Evolutionary conservation across 768 basidiomycete genomes (phyloP).

Genomic region (Lentinula edodes): DNA sequence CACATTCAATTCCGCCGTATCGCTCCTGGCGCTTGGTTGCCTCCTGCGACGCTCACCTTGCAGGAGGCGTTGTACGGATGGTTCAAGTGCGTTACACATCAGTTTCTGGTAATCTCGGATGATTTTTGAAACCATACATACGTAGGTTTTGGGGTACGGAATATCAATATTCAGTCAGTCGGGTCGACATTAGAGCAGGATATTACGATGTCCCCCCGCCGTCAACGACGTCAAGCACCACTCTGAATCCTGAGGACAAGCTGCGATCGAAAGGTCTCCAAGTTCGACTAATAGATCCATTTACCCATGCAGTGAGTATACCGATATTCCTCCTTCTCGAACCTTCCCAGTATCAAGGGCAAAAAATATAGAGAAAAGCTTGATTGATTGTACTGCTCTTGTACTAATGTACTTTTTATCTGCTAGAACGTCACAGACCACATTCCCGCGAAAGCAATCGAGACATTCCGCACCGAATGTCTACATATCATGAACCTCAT

Average conservation of each 20-base stretch:
- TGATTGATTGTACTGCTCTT: not conserved
- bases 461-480: not conserved
- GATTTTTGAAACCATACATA: not conserved
- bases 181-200: not conserved
- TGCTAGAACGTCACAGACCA: not conserved
- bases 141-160: slow-evolving; percentile 1
- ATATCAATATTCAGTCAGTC: not conserved
- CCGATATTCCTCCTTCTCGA: not conserved
- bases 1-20: not conserved
- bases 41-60: not conserved
- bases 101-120: too few species aligned
- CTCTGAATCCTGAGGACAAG: not conserved
- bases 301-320: not conserved
- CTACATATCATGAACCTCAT: not conserved
- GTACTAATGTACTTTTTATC: not conserved
- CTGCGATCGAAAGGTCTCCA: not conserved
- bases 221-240: not conserved
- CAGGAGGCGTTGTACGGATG: not conserved
- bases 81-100: not conserved
- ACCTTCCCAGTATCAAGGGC: too few species aligned
- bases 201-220: not conserved
- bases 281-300: not conserved
- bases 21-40: not conserved
- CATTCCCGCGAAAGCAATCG: not conserved
- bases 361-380: too few species aligned